Base-by-base conservation (phyloP, 805 yeast species). In the Wickerhamiella sergipiensis region DNA sequence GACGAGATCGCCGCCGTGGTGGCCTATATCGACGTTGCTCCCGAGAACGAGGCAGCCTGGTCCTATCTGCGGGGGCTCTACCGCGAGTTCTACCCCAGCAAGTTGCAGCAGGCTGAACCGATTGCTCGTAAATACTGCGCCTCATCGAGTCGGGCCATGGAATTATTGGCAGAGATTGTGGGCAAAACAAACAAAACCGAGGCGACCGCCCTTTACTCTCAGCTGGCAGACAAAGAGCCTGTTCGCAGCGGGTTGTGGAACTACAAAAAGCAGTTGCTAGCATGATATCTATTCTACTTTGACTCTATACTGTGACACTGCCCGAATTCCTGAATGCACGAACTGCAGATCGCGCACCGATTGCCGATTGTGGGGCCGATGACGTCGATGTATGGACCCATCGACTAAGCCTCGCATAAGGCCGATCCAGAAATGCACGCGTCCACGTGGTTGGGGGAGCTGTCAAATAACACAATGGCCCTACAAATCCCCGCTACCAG, bases 21-120 rank as follows among this genome's bases (percentile, higher is more conserved):
- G 57, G 60, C 55, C 1, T 64, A 71, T 51, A 83, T 90, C 19
- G 68, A 56, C 2, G 38, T 65, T 33, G 80, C 87, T 1, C 95
- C 96, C 0, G 86, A 84, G 45, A 90, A 92, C 62, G 80, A 83
- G 45, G 80, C 94, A 6, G 69, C 84, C 0, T 90, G 97, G 98
- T 82, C 83, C 59, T 92, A 90, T 62, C 64, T 88, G 17, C 61
- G 65, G 7, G 95, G 90, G 1, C 57, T 85, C 0, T 72, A 73
- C 58, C 66, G 67, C 15, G 51, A 56, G 31, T 55, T 53, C 23
- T 50, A 77, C 51, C 60, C 55, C 1, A 77, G 19, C 7, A 36
- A 36, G 40, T 18, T 36, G 17, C 19, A 7, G 9, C 15, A 36
- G 17, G 17, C 13, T 3, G 40, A 36, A 17, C 40, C 40, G 10